phyloP scores from a whole-genome alignment of 345 rosid species.

The Lumnitzera racemosa region DNA sequence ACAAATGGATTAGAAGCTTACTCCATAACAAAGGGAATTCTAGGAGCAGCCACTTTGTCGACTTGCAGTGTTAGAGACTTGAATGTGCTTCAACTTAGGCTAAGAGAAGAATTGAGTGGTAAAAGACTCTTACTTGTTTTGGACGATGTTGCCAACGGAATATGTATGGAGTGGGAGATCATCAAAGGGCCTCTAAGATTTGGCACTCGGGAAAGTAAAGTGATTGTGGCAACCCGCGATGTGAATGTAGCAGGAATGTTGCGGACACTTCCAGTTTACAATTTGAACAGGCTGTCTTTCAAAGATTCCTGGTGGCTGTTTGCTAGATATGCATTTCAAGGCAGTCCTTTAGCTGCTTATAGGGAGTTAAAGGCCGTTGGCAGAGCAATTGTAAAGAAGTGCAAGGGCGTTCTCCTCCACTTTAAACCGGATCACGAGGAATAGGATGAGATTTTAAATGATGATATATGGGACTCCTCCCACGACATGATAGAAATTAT shows the following conservation, averaged over 20 bases:
- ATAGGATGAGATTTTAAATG: constrained; percentile 31
- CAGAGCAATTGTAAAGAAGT: constrained; percentile 27
- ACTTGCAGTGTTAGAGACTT: constrained; percentile 7
- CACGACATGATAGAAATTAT: constrained; percentile 21
- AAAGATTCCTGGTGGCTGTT: constrained; percentile 21
- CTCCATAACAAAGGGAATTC: constrained; percentile 14
- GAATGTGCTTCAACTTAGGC: constrained; percentile 17
- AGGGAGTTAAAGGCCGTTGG: constrained; percentile 19
- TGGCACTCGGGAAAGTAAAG: constrained; percentile 15
- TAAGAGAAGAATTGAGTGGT: constrained; percentile 13
- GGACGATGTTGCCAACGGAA: constrained; percentile 20
- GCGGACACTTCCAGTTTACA: constrained; percentile 8
- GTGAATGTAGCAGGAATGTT: constrained; percentile 15
- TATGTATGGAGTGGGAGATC: constrained; percentile 17
- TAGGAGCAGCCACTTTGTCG: constrained; percentile 8
- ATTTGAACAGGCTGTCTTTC: constrained; percentile 11
- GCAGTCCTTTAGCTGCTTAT: background rate
- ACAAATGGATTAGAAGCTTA: constrained; percentile 6
- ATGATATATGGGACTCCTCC: constrained; percentile 31
- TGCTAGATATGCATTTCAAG: constrained; percentile 13
- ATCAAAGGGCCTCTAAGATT: constrained; percentile 9
- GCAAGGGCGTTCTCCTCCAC: constrained; percentile 28
- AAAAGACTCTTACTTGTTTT: constrained; percentile 18
- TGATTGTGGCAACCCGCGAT: constrained; percentile 18
- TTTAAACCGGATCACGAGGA: constrained; percentile 19